phyloP scores from a whole-genome alignment of 192 early-diverging fungal genomes.

The Linnemannia hyalina region DNA sequence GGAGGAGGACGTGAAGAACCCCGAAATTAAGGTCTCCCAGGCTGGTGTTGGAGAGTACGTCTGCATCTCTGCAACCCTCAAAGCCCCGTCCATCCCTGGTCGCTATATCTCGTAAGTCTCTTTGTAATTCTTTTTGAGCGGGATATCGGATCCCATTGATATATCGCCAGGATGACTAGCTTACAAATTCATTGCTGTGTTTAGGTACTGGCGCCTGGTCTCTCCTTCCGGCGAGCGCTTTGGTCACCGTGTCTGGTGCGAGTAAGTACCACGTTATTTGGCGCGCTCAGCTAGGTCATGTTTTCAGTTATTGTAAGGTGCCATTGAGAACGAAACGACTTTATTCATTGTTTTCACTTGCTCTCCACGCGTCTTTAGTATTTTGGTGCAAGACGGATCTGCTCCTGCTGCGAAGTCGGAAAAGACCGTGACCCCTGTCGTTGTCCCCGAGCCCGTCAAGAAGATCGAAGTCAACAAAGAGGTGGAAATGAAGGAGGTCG shows the following conservation, averaged over 20 bases:
- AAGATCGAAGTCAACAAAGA: not conserved
- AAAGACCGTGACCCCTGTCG: not conserved
- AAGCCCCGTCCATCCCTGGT: slow-evolving; percentile 69
- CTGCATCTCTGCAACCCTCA: slow-evolving; percentile 70
- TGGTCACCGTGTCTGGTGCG: slow-evolving; percentile 77
- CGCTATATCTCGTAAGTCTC: slow-evolving; percentile 63
- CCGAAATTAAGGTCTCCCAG: slow-evolving; percentile 56
- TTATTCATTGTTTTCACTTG: not conserved
- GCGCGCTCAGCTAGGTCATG: not conserved
- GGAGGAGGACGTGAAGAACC: slow-evolving; percentile 38
- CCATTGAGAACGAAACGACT: not conserved
- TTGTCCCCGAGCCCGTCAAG: not conserved
- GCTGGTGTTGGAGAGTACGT: slow-evolving; percentile 63
- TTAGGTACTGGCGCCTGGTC: slow-evolving; percentile 70
- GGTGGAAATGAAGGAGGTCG: not conserved
- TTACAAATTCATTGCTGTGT: not conserved
- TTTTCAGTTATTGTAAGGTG: not conserved
- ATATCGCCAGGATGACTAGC: not conserved
- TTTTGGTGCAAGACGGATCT: not conserved
- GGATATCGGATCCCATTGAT: not conserved
- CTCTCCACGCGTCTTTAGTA: not conserved
- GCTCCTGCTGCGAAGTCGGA: not conserved
- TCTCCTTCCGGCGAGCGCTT: slow-evolving; percentile 71
- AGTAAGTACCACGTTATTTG: slow-evolving; percentile 29
- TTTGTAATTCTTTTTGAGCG: not conserved